A percentile compares a stretch with the other conserved stretches of the same genome.
phyloP scores from a whole-genome alignment of 2,329 filamentous ascomycete species.

The Bipolaris bicolor region DNA sequence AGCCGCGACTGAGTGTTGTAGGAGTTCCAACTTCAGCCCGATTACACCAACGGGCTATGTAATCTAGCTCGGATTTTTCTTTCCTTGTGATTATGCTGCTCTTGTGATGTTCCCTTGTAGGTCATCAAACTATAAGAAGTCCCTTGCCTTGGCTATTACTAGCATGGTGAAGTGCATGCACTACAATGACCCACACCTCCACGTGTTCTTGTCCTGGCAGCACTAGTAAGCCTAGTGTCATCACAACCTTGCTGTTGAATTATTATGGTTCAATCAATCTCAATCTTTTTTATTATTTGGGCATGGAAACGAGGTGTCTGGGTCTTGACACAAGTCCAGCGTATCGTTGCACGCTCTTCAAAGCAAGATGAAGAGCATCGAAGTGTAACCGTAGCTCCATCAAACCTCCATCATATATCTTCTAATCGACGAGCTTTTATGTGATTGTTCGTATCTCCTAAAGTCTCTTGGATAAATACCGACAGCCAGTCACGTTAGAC shows the following conservation, averaged over 20 bases:
- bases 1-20: slow-evolving; percentile 12
- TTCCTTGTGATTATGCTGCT: slow-evolving; percentile 33
- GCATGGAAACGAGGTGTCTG: slow-evolving; percentile 5
- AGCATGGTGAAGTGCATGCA: slow-evolving; percentile 40
- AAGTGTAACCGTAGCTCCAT: slow-evolving; percentile 28
- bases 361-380: slow-evolving; percentile 22
- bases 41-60: slow-evolving; percentile 29
- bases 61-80: slow-evolving; percentile 31
- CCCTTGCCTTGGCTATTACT: slow-evolving; percentile 17
- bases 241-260: slow-evolving; percentile 25
- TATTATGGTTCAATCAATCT: slow-evolving; percentile 30
- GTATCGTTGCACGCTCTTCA: slow-evolving; percentile 25
- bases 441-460: slow-evolving; percentile 24
- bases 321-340: slow-evolving; percentile 35
- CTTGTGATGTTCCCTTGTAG: slow-evolving; percentile 25
- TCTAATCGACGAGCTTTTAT: slow-evolving; percentile 26
- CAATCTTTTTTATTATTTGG: not conserved
- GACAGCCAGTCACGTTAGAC: slow-evolving; percentile 38
- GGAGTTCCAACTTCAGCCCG: slow-evolving; percentile 25
- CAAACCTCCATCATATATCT: slow-evolving; percentile 4
- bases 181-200: slow-evolving; percentile 38
- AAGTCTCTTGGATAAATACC: slow-evolving; percentile 15
- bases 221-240: slow-evolving; percentile 24
- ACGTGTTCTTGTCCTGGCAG: slow-evolving; percentile 29
- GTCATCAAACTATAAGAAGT: slow-evolving; percentile 29